Conservation (phyloP, 2,329 filamentous ascomycete species). For the Zymoseptoria brevis region DNA sequence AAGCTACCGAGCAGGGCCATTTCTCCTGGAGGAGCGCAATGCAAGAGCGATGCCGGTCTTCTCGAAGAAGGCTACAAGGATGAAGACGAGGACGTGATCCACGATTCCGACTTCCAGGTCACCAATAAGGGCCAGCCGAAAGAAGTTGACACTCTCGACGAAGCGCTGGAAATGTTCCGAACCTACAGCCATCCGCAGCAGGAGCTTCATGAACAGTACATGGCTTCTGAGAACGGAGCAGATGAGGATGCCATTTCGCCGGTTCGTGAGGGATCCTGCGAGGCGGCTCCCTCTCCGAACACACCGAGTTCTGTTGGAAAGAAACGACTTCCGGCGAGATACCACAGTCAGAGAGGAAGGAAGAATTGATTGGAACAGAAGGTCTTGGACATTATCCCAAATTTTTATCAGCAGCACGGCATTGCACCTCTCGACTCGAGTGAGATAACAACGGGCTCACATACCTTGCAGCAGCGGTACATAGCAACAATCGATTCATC, state of each 20-base stretch:
- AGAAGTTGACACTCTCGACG: conserved; percentile 5
- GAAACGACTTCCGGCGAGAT: neutral
- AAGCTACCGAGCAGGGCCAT: neutral
- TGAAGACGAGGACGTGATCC: neutral
- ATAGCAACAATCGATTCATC: neutral
- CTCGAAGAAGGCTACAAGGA: neutral
- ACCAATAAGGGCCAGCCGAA: neutral
- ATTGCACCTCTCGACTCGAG: neutral
- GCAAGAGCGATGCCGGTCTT: neutral
- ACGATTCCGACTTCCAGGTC: neutral
- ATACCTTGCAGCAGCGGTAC: neutral
- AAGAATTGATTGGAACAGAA: neutral
- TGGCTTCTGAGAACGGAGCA: neutral
- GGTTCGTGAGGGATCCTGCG: neutral
- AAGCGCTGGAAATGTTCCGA: conserved; percentile 8
- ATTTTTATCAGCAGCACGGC: neutral
- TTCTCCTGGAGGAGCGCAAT: neutral
- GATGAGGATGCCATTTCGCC: neutral
- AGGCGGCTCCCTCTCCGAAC: neutral
- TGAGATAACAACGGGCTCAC: neutral
- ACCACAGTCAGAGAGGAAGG: neutral
- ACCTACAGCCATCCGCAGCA: conserved; percentile 9
- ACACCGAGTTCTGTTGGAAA: neutral
- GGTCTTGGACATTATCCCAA: neutral
- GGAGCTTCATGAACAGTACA: neutral